Base-by-base conservation (phyloP, 2,329 filamentous ascomycete genomes). In the Pseudocercospora vitis region DNA sequence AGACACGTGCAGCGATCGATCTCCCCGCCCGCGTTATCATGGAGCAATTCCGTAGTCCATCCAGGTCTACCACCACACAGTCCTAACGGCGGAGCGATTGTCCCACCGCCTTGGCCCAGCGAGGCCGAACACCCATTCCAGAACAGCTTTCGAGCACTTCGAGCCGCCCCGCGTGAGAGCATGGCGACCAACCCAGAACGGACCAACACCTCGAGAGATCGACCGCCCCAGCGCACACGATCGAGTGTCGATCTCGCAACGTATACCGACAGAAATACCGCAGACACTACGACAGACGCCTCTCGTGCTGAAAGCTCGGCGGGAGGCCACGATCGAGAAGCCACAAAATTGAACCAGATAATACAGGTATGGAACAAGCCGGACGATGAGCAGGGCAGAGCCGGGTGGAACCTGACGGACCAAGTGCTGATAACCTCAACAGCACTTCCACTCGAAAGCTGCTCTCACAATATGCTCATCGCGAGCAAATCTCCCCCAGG, bases 401-500 rank as follows among this genome's bases (percentile, higher is more conserved):
- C 9, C 9, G 12, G 18, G 37, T 18, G 21, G 5, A 42, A 7
- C 11, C 12, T 7, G 6, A 24, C 28, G 9, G 7, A 18, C n/a
- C n/a, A 14, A 39, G 28, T 33, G 26, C 23, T 51, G 52, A 57
- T 63, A 51, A 63, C 37, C 2, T 32, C 7, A 31, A 16, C 66
- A 96, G 91, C 96, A 96, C 70, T 94, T 95, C 73, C 89, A 91
- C 70, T 85, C 84, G 62, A 97, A 96, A 76, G 86, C 89, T 29
- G 89, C 91, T 32, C 81, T 94, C 48, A 82, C 94, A 46, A 86
- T 97, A 50, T 76, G 95, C 29, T 88, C 91, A 61, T 88, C 91
- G 7, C 82, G 92, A 62, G 85, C 91, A 58, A 83, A 84, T 50
- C 79, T 95, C 7, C 74, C 85, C 67, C 73, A 81, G 69, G 69